Evolutionary conservation across 2,329 filamentous ascomycete species (phyloP), one percentile per base, ranked within the genome.

Genomic region (Pyricularia grisea): DNA sequence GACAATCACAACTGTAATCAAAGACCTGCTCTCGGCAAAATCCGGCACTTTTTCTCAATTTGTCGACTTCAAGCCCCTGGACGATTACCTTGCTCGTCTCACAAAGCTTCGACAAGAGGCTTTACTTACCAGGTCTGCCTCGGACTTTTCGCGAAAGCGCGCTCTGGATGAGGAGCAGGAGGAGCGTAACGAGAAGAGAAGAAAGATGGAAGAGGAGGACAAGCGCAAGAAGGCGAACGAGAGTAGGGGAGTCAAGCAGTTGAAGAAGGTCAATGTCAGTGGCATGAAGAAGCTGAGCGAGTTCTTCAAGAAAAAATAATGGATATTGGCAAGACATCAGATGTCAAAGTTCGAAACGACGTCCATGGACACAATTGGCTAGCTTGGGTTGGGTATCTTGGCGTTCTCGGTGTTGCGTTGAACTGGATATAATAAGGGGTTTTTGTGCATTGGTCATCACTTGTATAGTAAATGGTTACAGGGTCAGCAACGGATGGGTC

Each of bases 211-310:
- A 67, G 94, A 97, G 71, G 94, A 97, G 70, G 94, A 97, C 70
- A 91, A 90, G 81, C 90, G 88, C 78, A 94, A 90, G 79, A 94
- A 96, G 80, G 87, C 86, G 2, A 83, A 82, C 28, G 87, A 92
- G 79, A 95, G 91, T 71, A 84, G 88, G 31, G 94, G 88, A 0
- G 88, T 97, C 1, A 90, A 89, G 76, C 86, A 94, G 66, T 78
- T 99, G 75, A 91, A 91, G 77, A 99, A 98, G 81, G 94, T 94
- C 66, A 92, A 98, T 79, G 94, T 91, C 0, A 87, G 81, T 27
- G 95, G 95, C 1, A 99, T 99, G 95, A 95, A 92, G 85, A 99
- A 98, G 83, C 87, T 99, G 86, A 97, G 92, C 76, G 87, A 90
- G 71, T 99, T 99, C 80, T 99, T 99, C 78, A 88, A 88, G 70